Conservation (phyloP, 805 yeast genomes). For the Wickerhamomyces subpelliculosus region DNA sequence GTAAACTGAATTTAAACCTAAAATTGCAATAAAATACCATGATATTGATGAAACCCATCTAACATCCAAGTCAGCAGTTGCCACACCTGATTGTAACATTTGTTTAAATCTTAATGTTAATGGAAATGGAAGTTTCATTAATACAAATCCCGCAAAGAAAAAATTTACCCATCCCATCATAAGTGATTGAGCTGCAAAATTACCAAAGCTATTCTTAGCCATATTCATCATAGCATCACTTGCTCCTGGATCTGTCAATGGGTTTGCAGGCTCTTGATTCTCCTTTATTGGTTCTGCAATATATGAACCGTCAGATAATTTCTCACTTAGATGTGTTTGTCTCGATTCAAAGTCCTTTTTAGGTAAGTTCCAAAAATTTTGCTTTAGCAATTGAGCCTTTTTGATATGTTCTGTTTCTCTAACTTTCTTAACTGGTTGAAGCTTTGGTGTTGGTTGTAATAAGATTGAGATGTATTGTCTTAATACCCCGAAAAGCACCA, state of each 20-base stretch:
- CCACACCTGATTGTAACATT: conserved; percentile 85
- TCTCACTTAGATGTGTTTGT: conserved; percentile 38
- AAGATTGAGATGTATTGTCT: conserved; percentile 62
- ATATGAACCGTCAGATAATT: conserved; percentile 47
- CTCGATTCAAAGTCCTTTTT: conserved; percentile 46
- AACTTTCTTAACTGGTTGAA: conserved; percentile 41
- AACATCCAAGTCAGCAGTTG: conserved; percentile 78
- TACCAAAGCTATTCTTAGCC: conserved; percentile 77
- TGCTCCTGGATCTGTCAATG: conserved; percentile 63
- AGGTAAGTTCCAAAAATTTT: conserved; percentile 46
- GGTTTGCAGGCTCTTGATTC: conserved; percentile 38
- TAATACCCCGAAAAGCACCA: conserved; percentile 80
- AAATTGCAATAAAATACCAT: conserved; percentile 87
- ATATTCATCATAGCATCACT: conserved; percentile 69
- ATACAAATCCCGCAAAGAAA: conserved; percentile 86
- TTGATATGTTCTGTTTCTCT: conserved; percentile 60
- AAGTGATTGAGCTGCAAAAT: conserved; percentile 83
- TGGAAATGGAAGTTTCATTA: conserved; percentile 88
- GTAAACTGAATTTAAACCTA: conserved; percentile 79
- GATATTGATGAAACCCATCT: conserved; percentile 91
- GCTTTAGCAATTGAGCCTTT: conserved; percentile 51
- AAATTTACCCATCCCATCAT: conserved; percentile 96
- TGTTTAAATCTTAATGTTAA: conserved; percentile 83
- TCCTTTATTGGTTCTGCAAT: conserved; percentile 39
- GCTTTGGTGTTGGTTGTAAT: conserved; percentile 48